Percentiles rank a stretch among this genome's conserved stretches.
Conservation (phyloP, 495 filamentous ascomycete genomes). For the Penicillium diatomitis region DNA sequence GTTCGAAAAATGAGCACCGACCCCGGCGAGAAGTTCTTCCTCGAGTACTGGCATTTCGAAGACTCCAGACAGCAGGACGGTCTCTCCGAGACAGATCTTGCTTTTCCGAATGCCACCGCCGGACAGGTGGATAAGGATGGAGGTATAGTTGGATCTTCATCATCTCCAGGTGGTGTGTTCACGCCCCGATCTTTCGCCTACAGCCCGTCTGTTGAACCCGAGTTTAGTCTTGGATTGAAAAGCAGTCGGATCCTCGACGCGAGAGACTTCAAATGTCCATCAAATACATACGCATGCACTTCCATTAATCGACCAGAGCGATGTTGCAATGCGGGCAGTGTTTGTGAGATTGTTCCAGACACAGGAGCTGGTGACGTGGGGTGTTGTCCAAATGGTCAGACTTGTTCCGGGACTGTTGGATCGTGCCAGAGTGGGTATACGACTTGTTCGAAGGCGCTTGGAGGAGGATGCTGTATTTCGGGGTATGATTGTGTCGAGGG, state of each 20-base stretch:
- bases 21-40: slow-evolving; percentile 78
- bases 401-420: slow-evolving; percentile 56
- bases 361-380: slow-evolving; percentile 70
- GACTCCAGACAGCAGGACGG: slow-evolving; percentile 5
- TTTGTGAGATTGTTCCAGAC: slow-evolving; percentile 63
- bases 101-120: not conserved
- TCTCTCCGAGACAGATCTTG: slow-evolving; percentile 4
- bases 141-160: not conserved
- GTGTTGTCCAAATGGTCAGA: slow-evolving; percentile 69
- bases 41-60: slow-evolving; percentile 49
- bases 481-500: slow-evolving; percentile 69
- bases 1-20: slow-evolving; percentile 74
- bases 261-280: slow-evolving; percentile 65
- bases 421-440: slow-evolving; percentile 56
- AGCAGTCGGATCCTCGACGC: slow-evolving; percentile 3
- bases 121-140: not conserved
- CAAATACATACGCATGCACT: slow-evolving; percentile 56
- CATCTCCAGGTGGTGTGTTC: slow-evolving; percentile 2
- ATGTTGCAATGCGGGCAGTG: slow-evolving; percentile 63
- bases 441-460: slow-evolving; percentile 56
- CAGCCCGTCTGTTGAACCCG: slow-evolving; percentile 23
- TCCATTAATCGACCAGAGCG: slow-evolving; percentile 61
- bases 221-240: not conserved
- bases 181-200: slow-evolving; percentile 22
- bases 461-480: slow-evolving; percentile 82